phyloP scores from a whole-genome alignment of 148 eudicot genomes.

The Polygonum maritimum region DNA sequence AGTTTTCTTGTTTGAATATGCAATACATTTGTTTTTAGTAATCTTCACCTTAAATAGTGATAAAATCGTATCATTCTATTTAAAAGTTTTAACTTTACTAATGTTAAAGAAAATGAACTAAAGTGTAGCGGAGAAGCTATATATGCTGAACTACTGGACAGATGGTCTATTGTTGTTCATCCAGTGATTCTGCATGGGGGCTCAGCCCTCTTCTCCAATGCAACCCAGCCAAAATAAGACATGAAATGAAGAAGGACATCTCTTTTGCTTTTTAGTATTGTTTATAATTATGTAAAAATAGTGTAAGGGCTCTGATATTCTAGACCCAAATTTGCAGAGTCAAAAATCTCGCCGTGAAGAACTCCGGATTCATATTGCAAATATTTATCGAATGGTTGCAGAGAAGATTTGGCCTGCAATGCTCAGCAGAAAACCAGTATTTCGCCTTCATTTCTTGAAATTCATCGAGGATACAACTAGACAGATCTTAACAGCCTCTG shows the following conservation, averaged over 20 bases:
- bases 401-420: conserved; percentile 98
- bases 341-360: conserved; percentile 98
- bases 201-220: neutral
- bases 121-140: neutral
- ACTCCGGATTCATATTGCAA: conserved; percentile 77
- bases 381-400: conserved; percentile 83
- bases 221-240: neutral
- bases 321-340: conserved; percentile 34
- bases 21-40: neutral
- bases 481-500: conserved; percentile 51
- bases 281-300: neutral
- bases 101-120: neutral
- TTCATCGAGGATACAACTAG: conserved; percentile 89
- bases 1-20: conserved; percentile 12
- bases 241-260: neutral
- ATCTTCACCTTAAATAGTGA: neutral
- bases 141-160: neutral
- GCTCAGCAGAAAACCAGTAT: conserved; percentile 84
- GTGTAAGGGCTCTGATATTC: neutral
- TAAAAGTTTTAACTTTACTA: neutral
- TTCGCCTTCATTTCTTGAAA: conserved; percentile 86
- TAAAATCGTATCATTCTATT: neutral
- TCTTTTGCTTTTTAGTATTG: neutral
- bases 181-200: neutral
- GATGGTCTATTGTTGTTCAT: neutral